Conservation (phyloP, 164 flowering plant genomes). For the Piper longum region DNA sequence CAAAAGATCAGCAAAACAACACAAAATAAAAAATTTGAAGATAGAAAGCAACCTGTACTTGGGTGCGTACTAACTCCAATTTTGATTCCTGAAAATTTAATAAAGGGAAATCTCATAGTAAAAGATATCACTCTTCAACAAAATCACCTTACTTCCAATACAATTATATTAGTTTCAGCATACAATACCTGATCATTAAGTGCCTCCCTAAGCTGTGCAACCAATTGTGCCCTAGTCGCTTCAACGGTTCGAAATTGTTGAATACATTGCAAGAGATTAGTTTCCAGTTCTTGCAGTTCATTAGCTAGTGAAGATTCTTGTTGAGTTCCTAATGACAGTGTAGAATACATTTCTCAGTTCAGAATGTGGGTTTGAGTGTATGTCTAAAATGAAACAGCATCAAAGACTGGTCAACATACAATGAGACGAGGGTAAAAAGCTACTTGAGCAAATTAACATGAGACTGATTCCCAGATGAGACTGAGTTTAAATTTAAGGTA, state of each 20-base stretch:
- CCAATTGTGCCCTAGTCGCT: slow-evolving; percentile 38
- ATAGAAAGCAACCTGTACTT: slow-evolving; percentile 45
- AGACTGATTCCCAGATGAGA: background rate
- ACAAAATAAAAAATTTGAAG: background rate
- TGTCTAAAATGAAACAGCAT: too few relatives aligned
- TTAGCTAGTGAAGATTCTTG: slow-evolving; percentile 27
- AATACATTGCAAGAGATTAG: slow-evolving; percentile 33
- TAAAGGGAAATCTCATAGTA: background rate
- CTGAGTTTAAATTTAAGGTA: too few relatives aligned
- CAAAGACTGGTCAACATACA: background rate
- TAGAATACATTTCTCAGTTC: background rate
- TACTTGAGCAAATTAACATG: background rate
- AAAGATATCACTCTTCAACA: background rate
- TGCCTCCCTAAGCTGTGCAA: slow-evolving; percentile 60
- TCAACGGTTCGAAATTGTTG: slow-evolving; percentile 48
- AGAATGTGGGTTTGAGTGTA: background rate
- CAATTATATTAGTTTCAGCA: background rate
- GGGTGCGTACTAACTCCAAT: slow-evolving; percentile 41
- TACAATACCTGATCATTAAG: slow-evolving; percentile 58
- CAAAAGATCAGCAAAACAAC: too few relatives aligned
- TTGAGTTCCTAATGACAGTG: slow-evolving; percentile 29
- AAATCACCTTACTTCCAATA: background rate
- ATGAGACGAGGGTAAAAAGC: background rate
- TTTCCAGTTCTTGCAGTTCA: slow-evolving; percentile 60
- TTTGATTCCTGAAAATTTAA: slow-evolving; percentile 52